These are phyloP conservation scores for Coemansia sp. DNA, from an alignment of 192 early-diverging fungal species.

Conservation along the genomic window DNA sequence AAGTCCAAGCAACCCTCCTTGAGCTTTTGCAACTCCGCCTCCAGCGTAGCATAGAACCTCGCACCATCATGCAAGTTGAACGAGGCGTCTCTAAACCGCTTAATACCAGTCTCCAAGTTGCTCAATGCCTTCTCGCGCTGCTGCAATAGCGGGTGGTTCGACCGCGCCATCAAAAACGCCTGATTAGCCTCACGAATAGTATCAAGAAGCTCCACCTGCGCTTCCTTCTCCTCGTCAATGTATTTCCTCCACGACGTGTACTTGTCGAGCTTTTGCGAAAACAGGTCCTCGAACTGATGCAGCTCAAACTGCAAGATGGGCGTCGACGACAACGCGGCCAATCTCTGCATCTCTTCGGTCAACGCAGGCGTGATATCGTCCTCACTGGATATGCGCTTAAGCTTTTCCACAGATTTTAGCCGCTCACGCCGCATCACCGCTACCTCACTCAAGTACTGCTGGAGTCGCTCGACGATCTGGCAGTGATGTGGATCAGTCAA, in stretches of 20 bases:
- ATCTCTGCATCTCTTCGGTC: constrained; percentile 65
- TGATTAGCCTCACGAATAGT: constrained; percentile 67
- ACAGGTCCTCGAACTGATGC: constrained; percentile 76
- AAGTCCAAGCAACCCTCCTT: constrained; percentile 70
- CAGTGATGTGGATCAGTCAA: constrained; percentile 65
- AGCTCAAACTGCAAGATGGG: constrained; percentile 72
- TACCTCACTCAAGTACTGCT: constrained; percentile 61
- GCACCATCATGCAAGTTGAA: constrained; percentile 77
- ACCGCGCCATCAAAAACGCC: constrained; percentile 66
- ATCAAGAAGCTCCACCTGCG: constrained; percentile 65
- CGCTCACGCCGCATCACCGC: constrained; percentile 63
- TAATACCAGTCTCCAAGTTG: constrained; percentile 76
- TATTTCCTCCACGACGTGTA: constrained; percentile 68
- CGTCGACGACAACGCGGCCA: constrained; percentile 61
- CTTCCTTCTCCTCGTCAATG: constrained; percentile 62
- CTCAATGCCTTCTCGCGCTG: constrained; percentile 77
- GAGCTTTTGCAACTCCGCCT: constrained; percentile 64
- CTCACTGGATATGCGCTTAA: constrained; percentile 66
- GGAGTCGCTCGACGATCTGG: constrained; percentile 64
- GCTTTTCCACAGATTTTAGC: constrained; percentile 63
- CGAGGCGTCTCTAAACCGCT: constrained; percentile 73
- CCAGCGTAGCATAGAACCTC: constrained; percentile 73
- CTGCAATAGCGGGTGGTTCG: constrained; percentile 60
- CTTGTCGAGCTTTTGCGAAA: constrained; percentile 69
- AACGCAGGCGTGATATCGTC: constrained; percentile 81